phyloP scores from a whole-genome alignment of 164 flowering plant species.

The Buxus sempervirens region DNA sequence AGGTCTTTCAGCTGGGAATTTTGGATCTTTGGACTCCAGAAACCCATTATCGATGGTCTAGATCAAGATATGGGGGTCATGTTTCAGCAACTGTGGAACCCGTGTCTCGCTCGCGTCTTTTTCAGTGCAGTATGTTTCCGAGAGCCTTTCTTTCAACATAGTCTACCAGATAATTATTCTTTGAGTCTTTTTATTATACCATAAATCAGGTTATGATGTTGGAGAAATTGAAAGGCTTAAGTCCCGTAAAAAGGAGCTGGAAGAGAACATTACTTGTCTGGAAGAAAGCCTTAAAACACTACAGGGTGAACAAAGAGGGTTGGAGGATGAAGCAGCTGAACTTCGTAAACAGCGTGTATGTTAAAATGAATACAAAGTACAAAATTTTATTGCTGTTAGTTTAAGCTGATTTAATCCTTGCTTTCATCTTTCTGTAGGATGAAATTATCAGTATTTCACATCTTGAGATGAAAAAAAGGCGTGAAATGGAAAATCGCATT shows the following conservation, averaged over 20 bases:
- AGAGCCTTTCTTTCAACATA: neutral
- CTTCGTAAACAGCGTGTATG: conserved; percentile 73
- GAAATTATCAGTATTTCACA: conserved; percentile 34
- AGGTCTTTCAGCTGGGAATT: conserved; percentile 53
- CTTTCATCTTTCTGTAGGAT: conserved; percentile 44
- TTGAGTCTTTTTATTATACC: conserved; percentile 4
- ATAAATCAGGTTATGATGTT: conserved; percentile 49
- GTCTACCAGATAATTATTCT: neutral
- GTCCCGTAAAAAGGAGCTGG: conserved; percentile 52
- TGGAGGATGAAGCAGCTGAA: conserved; percentile 72
- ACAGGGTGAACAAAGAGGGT: conserved; percentile 42
- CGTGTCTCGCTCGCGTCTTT: conserved; percentile 61
- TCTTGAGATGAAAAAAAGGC: conserved; percentile 49
- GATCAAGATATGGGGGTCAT: conserved; percentile 86
- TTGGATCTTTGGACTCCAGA: conserved; percentile 95
- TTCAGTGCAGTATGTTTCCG: conserved; percentile 57
- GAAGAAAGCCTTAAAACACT: conserved; percentile 49
- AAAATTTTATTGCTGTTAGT: neutral
- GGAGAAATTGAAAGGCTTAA: conserved; percentile 70
- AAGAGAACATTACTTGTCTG: conserved; percentile 46
- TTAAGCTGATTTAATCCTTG: conserved; percentile 1
- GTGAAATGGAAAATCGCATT: conserved; percentile 55
- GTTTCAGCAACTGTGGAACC: conserved; percentile 68
- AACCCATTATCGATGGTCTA: conserved; percentile 81
- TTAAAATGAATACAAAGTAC: conserved; percentile 1